Percentiles rank a stretch among this genome's conserved stretches.
phyloP scores from a whole-genome alignment of 768 basidiomycete genomes.

The Flagelloscypha sp. region DNA sequence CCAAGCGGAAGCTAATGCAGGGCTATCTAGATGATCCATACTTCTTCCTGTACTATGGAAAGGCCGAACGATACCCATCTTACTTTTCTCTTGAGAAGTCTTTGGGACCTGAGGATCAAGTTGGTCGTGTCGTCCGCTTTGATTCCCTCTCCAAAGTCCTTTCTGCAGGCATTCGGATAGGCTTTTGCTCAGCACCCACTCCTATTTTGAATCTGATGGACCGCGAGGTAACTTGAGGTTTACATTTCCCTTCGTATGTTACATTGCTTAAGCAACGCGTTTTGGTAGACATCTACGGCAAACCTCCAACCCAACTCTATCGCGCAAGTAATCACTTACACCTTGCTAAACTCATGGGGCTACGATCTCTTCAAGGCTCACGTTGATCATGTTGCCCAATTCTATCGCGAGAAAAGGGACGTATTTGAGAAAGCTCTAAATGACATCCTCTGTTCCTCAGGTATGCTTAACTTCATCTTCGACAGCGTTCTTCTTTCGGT shows the following conservation, averaged over 20 bases:
- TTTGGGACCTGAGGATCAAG: conserved; percentile 25
- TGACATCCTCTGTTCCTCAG: too few species aligned
- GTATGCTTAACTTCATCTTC: too few species aligned
- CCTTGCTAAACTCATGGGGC: conserved; percentile 64
- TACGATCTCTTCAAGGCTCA: conserved; percentile 68
- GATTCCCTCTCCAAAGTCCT: conserved; percentile 86
- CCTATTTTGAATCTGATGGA: conserved; percentile 63
- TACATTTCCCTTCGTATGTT: not conserved
- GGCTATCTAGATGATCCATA: conserved; percentile 64
- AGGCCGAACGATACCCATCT: conserved; percentile 52
- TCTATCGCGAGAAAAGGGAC: conserved; percentile 68
- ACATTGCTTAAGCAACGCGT: conserved; percentile 8
- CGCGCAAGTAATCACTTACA: conserved; percentile 52
- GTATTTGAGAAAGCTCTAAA: conserved; percentile 71
- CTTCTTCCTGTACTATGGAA: conserved; percentile 69
- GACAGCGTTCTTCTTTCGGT: too few species aligned
- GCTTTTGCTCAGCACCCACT: conserved; percentile 72
- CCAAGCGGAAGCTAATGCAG: not conserved
- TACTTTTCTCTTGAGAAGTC: conserved; percentile 78
- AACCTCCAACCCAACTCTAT: conserved; percentile 62
- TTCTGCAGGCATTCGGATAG: conserved; percentile 70
- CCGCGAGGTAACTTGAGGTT: conserved; percentile 37
- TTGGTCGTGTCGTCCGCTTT: conserved; percentile 79
- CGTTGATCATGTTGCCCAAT: conserved; percentile 56
- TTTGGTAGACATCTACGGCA: conserved; percentile 50